phyloP scores from a whole-genome alignment of 1,139 yeast species.

The Yamadazyma sp. region DNA sequence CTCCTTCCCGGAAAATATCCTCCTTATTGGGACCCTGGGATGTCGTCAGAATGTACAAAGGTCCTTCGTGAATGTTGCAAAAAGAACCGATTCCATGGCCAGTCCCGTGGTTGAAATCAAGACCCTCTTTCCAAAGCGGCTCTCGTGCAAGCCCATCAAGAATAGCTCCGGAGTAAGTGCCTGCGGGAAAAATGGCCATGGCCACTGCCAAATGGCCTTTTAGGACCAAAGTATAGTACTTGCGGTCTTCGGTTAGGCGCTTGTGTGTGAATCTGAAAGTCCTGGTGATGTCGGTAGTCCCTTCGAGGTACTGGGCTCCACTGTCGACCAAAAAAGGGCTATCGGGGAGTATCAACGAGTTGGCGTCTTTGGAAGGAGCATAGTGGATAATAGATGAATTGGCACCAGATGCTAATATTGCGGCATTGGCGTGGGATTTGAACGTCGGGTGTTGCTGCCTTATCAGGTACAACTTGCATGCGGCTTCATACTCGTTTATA shows the following conservation, averaged over 20 bases:
- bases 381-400: constrained; percentile 58
- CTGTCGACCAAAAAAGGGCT: constrained; percentile 49
- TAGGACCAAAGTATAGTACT: constrained; percentile 48
- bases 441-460: constrained; percentile 43
- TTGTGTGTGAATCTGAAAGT: constrained; percentile 12
- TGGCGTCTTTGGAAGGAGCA: constrained; percentile 46
- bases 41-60: constrained; percentile 44
- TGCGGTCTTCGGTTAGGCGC: constrained; percentile 25
- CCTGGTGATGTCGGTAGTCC: constrained; percentile 56
- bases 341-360: constrained; percentile 39
- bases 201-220: constrained; percentile 56
- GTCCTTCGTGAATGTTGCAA: constrained; percentile 56
- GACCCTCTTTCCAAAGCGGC: constrained; percentile 51
- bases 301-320: constrained; percentile 58
- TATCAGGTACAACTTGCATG: constrained; percentile 40
- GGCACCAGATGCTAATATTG: constrained; percentile 55
- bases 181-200: constrained; percentile 46
- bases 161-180: constrained; percentile 37
- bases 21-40: constrained; percentile 20
- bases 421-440: constrained; percentile 52
- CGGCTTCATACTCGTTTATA: constrained; percentile 43
- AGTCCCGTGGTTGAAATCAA: constrained; percentile 55
- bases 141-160: constrained; percentile 51
- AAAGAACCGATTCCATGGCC: constrained; percentile 60
- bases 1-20: constrained; percentile 40